Evolutionary conservation across 306 rosid species (phyloP), one percentile per base, ranked within the genome.

Genomic region (Cucumis hystrix): DNA sequence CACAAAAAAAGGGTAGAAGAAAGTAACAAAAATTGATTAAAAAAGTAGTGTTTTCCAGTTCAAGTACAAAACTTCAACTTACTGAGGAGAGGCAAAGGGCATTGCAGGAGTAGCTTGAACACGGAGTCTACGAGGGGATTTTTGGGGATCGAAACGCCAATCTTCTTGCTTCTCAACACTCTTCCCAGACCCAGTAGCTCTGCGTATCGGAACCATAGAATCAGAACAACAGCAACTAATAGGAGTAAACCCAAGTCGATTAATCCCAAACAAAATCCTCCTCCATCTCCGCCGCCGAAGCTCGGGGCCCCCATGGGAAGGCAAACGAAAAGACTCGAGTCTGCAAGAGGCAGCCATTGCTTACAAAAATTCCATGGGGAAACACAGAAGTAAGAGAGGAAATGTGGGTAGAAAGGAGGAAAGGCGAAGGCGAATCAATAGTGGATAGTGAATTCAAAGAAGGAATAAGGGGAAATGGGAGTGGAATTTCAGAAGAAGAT

Each of bases 31-130:
- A 41, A 67, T 12, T 5, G 28, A 67, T 40, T 4, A 11, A 2
- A 60, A 54, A 49, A 41, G 69, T 10, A 15, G 25, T 12, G 30
- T 8, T 15, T 16, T 21, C 16, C 52, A 76, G 79, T 17, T 28
- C 30, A 28, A 28, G 3, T 28, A 43, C 6, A 76, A 18, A 43
- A 18, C 10, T 76, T 12, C 1, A 58, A 82, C 89, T 40, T 83
- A 90, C 97, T 81, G 89, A 65, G 92, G 80, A 84, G 98, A 93
- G 47, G 95, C 85, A 78, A 94, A 94, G 18, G 96, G 92, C 90
- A 89, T 84, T 84, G 92, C 89, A 69, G 96, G 86, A 4, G 93
- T 84, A 41, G 93, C 87, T 54, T 84, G 96, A 68, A 81, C 78
- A 66, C 97, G 89, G 39, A 85, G 86, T 83, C 93, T 79, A 78